Percentiles rank a stretch among this genome's conserved stretches.
Evolutionary conservation across 352 stramenopile genomes (phyloP).

Genomic region (Hyaloperonospora arabidopsidis): DNA sequence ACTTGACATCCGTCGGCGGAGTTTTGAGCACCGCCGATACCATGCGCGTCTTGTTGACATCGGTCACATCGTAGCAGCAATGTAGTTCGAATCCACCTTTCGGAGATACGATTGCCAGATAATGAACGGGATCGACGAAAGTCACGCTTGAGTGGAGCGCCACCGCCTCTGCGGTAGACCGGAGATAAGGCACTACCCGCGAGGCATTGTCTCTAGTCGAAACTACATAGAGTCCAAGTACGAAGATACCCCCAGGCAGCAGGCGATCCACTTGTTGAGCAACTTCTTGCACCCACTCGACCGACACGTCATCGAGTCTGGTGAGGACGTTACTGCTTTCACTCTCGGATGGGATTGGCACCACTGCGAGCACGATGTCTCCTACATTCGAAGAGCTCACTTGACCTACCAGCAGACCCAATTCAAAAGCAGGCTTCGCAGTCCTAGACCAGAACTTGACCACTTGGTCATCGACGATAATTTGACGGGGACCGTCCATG

Average conservation of each 20-base stretch:
- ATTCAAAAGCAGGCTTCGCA: slow-evolving; percentile 30
- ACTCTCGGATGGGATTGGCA: slow-evolving; percentile 44
- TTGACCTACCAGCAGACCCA: slow-evolving; percentile 59
- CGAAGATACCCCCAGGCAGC: slow-evolving; percentile 43
- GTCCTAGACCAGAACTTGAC: slow-evolving; percentile 16
- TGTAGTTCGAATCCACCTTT: slow-evolving; percentile 14
- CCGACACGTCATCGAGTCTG: slow-evolving; percentile 45
- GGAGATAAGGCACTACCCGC: slow-evolving; percentile 44
- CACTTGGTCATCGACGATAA: slow-evolving; percentile 29
- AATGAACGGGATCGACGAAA: slow-evolving; percentile 26
- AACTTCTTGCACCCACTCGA: slow-evolving; percentile 59
- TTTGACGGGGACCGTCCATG: slow-evolving; percentile 27
- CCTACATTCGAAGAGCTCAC: slow-evolving; percentile 23
- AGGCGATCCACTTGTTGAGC: slow-evolving; percentile 62
- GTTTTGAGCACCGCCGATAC: slow-evolving; percentile 22
- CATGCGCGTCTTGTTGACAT: slow-evolving; percentile 35
- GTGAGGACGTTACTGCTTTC: slow-evolving; percentile 26
- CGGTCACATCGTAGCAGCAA: slow-evolving; percentile 26
- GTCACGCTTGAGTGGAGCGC: slow-evolving; percentile 13
- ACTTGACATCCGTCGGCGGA: slow-evolving; percentile 15
- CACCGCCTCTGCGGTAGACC: slow-evolving; percentile 36
- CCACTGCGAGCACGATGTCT: slow-evolving; percentile 41
- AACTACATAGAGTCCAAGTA: slow-evolving; percentile 57
- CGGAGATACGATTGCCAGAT: slow-evolving; percentile 36
- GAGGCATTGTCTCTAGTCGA: slow-evolving; percentile 27